Evolutionary conservation across 1,139 yeast genomes (phyloP), one percentile per base, ranked within the genome.

Genomic region (Meyerozyma smithsonii): DNA sequence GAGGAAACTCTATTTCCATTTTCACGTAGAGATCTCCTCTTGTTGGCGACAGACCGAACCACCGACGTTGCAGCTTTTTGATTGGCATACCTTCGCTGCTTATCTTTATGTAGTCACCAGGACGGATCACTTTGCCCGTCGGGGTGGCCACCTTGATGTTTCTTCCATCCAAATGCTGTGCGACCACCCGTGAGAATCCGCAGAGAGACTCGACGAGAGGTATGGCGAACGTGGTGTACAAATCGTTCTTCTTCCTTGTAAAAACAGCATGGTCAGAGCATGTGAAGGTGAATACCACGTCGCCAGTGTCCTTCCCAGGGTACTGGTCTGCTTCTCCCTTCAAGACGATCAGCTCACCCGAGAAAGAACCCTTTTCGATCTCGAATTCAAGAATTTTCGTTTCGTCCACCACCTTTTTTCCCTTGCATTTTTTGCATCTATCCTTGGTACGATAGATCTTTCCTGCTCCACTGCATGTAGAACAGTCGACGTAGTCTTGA

Each of bases 41-140:
- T 15, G 61, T 54, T 36, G 54, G 36, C 3, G 41, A 40, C 1
- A 57, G 49, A 11, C 59, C 54, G 39, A 66, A 66, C 74, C 75
- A 69, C 11, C 59, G 49, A 3, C 56, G 56, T 8, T 63, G 50
- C 17, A 62, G 62, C 8, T 51, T 44, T 42, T 66, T 65, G 4
- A 75, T 54, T 0, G 96, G 96, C 95, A 94, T 87, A 1, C 98
- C 98, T 59, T 90, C 97, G 35, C 79, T 77, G 30, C 71, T 62
- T 15, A 92, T 69, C 46, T 81, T 73, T 28, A 92, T 61, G 44
- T 69, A 74, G 45, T 86, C 86, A 12, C 86, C 84, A 0, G 97
- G 97, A 48, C 83, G 74, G 8, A 89, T 56, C 4, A 92, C 96
- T 57, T 84, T 84, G 0, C 92, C 94, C 10, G 74, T 71, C 4